These are phyloP conservation scores for Jacaranda copaia DNA, from an alignment of 257 asterid genomes.

Conservation along the genomic window DNA sequence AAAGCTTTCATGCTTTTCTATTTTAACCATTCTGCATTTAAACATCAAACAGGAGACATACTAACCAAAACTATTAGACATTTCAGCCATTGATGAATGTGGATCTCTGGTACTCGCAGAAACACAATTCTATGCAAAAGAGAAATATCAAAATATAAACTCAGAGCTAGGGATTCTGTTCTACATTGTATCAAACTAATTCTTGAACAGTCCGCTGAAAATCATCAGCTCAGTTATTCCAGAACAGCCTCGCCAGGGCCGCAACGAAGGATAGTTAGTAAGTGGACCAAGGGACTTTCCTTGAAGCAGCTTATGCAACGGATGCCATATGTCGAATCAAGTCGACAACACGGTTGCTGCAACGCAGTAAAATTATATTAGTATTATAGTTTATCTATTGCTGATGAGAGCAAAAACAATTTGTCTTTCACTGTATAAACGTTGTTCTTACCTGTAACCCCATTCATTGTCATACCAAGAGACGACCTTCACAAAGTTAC, in stretches of 20 bases:
- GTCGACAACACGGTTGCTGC: constrained; percentile 67
- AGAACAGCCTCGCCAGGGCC: background rate
- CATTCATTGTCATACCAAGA: constrained; percentile 79
- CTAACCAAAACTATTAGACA: background rate
- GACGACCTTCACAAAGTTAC: constrained; percentile 65
- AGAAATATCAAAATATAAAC: background rate
- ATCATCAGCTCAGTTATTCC: constrained; percentile 35
- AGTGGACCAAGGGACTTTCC: background rate
- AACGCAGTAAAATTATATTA: constrained; percentile 2
- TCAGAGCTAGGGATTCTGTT: constrained; percentile 24
- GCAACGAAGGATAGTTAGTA: background rate
- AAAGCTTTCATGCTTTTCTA: background rate
- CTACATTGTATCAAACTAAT: constrained; percentile 1
- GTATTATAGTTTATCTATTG: background rate
- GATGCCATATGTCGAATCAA: constrained; percentile 65
- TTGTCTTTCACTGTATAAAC: background rate
- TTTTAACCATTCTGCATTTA: too few species aligned
- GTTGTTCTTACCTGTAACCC: constrained; percentile 64
- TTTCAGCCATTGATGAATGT: background rate
- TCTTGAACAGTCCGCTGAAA: constrained; percentile 10
- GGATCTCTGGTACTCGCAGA: background rate
- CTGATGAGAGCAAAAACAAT: background rate
- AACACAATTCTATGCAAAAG: constrained; percentile 3
- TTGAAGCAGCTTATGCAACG: constrained; percentile 42
- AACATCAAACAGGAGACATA: too few species aligned